Evolutionary conservation across 1,284 basidiomycete species (phyloP).

Genomic region (Ganoderma sinense): DNA sequence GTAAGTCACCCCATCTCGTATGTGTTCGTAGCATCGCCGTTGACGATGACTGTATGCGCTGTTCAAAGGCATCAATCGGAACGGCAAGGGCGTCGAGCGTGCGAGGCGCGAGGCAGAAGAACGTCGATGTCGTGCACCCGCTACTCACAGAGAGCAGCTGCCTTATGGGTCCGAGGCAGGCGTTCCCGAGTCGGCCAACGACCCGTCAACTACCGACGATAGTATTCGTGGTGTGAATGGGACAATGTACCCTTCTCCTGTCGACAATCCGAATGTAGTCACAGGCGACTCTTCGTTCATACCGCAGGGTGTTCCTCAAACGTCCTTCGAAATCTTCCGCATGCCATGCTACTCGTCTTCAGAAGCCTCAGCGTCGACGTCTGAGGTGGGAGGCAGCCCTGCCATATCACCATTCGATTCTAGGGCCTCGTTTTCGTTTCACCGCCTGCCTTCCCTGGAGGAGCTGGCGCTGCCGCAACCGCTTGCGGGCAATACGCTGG

Average conservation of each 20-base stretch:
- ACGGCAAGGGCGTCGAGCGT: slow-evolving; percentile 19
- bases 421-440: background rate
- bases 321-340: slow-evolving; percentile 14
- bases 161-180: background rate
- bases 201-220: background rate
- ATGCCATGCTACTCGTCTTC: slow-evolving; percentile 6
- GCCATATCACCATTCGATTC: background rate
- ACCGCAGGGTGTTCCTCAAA: slow-evolving; percentile 17
- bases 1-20: slow-evolving; percentile 13
- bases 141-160: background rate
- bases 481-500: background rate
- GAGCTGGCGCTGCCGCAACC: background rate
- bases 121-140: background rate
- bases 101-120: slow-evolving; percentile 2
- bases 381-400: background rate
- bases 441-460: background rate
- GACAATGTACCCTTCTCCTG: background rate
- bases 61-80: slow-evolving; percentile 24
- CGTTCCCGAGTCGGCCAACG: too few species aligned
- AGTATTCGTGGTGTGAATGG: too few species aligned
- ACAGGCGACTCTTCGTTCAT: background rate
- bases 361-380: background rate
- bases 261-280: background rate
- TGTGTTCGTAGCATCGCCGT: background rate
- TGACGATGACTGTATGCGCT: background rate